Base-by-base conservation (phyloP, 208 protist genomes). In the Phytomonas sp. region DNA sequence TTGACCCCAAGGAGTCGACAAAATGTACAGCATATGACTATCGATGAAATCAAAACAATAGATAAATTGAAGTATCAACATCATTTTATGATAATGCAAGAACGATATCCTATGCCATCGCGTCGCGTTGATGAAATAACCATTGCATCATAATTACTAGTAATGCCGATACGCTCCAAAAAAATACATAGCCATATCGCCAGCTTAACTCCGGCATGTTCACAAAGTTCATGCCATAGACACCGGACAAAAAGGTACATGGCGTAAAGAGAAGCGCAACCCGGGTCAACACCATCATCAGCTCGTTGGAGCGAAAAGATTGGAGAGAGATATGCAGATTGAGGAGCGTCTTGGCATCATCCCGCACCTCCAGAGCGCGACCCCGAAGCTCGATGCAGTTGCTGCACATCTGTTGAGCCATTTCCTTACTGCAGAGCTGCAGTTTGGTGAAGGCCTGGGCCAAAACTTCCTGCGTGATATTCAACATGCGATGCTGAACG, bases 171-270 rank as follows among this genome's bases (percentile, higher is more conserved):
- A 83, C 45, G 31, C 78, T 26, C 87, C 89, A 94, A 60, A 88
- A 94, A 49, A 71, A 86, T 19, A 67, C 60, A 72, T 94, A 94
- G 30, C 84, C 87, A 59, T 84, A 91, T 7, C 66, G 45, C 86
- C 79, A 94, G 36, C 75, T 69, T 49, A 94, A 76, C 78, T 94
- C 86, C 4, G 89, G 89, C 12, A 94, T 84, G 78, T 89, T 73
- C 19, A 76, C 49, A 70, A 95, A 94, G 78, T 97, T 97, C 92
- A 95, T 97, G 19, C 92, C 92, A 75, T 94, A 97, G 62, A 97
- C 86, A 16, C 85, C 87, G 7, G 92, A 86, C 23, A 97, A 42
- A 60, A 97, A 97, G 19, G 81, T 94, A 59, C 87, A 86, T 5
- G 92, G 92, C 5, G 88, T 94, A 63, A 97, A 97, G 66, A 94